These are phyloP conservation scores for Clarireedia paspali DNA, from an alignment of 2,329 filamentous ascomycete genomes.

Conservation along the genomic window DNA sequence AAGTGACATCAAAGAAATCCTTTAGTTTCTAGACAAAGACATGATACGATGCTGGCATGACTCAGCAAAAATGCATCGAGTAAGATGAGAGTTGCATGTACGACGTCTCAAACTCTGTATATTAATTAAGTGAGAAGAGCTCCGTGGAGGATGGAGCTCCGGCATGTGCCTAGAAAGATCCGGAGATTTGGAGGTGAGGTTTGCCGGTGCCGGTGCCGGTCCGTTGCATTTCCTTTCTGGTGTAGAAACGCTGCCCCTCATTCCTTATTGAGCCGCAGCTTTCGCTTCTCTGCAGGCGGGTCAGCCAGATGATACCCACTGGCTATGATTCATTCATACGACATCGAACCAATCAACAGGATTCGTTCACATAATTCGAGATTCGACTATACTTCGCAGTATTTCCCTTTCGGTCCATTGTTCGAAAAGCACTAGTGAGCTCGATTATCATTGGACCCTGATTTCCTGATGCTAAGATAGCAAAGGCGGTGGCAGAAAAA, in stretches of 20 bases:
- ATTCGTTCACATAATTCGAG: too few relatives aligned
- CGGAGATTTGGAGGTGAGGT: neutral
- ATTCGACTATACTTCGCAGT: too few relatives aligned
- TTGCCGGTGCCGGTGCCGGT: neutral
- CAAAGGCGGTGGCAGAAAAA: neutral
- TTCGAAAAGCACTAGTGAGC: neutral
- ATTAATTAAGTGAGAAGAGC: neutral
- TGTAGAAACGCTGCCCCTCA: neutral
- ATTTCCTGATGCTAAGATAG: neutral
- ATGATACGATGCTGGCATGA: too few relatives aligned
- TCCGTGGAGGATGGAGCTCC: neutral
- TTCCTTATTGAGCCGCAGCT: neutral
- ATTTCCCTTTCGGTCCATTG: neutral
- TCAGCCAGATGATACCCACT: too few relatives aligned
- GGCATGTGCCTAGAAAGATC: neutral
- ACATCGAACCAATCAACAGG: too few relatives aligned
- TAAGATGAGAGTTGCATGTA: too few relatives aligned
- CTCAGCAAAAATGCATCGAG: too few relatives aligned
- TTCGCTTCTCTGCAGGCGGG: too few relatives aligned
- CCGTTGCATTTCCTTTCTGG: neutral
- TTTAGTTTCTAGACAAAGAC: too few relatives aligned
- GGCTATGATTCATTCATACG: too few relatives aligned
- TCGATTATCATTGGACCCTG: neutral
- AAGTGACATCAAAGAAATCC: too few relatives aligned
- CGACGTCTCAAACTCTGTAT: neutral